Conservation (phyloP, 1,284 basidiomycete species). For the Laetiporus sulphureus region DNA sequence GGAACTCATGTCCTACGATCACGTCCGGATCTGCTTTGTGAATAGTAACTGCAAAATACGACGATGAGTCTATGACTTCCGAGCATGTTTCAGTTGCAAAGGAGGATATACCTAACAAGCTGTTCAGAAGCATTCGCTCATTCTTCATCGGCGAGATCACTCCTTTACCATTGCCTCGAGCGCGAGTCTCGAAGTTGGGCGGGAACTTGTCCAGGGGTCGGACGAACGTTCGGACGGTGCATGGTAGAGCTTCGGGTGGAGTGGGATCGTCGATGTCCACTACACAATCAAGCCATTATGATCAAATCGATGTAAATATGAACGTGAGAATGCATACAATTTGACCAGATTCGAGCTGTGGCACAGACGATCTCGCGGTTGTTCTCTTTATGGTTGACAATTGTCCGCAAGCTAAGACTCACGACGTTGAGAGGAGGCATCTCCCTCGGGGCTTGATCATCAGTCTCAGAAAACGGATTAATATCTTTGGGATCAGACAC, state of each 20-base stretch:
- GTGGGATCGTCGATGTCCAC: constrained; percentile 86
- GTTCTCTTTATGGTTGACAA: constrained; percentile 93
- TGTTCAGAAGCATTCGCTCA: constrained; percentile 84
- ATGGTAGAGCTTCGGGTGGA: constrained; percentile 81
- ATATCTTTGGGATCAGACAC: constrained; percentile 86
- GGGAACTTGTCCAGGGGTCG: constrained; percentile 91
- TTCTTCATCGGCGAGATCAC: constrained; percentile 74
- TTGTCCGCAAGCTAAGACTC: constrained; percentile 85
- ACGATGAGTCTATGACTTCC: too few species aligned
- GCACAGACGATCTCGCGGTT: constrained; percentile 90
- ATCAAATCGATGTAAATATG: neutral
- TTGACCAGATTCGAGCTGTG: constrained; percentile 84
- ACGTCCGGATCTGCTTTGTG: constrained; percentile 92
- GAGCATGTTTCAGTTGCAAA: neutral
- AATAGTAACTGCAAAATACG: constrained; percentile 53
- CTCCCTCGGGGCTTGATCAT: constrained; percentile 70
- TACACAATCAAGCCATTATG: constrained; percentile 26
- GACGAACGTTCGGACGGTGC: constrained; percentile 85
- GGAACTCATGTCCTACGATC: constrained; percentile 91
- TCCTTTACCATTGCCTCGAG: constrained; percentile 58
- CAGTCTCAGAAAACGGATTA: constrained; percentile 75
- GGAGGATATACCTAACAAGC: constrained; percentile 53
- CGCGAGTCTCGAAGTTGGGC: constrained; percentile 71
- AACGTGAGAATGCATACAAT: constrained; percentile 46
- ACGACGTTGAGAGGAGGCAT: constrained; percentile 88